Evolutionary conservation across 768 basidiomycete genomes (phyloP), one percentile per base, ranked within the genome.

Genomic region (Chlorophyllum brunneum): DNA sequence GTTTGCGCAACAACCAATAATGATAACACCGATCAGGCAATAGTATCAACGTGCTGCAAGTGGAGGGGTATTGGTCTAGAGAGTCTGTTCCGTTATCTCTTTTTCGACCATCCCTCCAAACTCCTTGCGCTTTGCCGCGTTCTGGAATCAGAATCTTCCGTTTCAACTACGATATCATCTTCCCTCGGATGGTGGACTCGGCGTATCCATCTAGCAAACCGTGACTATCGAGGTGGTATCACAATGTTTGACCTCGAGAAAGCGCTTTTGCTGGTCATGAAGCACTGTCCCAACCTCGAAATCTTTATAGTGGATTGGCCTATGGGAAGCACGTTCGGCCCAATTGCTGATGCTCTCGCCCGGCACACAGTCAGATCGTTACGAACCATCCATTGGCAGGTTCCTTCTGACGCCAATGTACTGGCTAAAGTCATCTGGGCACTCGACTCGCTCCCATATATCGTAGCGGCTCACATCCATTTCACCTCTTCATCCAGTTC

Each of bases 381-480:
- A 16, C 81, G 79, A 8, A 84, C 85, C 0, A 74, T 84, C 0
- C 78, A 82, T 45, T 80, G 83, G 73, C 78, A 76, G 49, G 68
- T 88, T 7, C 79, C 83, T 0, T 22, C 26, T n/a, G 51, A 50
- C 30, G 71, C 72, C 0, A 72, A 77, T 16, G 71, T 77, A 0
- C 65, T 86, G 2, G 70, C 82, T 10, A 86, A 85, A 60, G 75
- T 87, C 4, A 88, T 89, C 38, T 86, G 84, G 83, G 81, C 85
- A 4, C 70, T 91, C 2, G 78, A 81, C 48, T 75, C 79, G 1
- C 75, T 91, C 4, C 81, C 81, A 0, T 66, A 67, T 46, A 69
- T 91, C 34, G 68, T 79, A 6, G 76, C 80, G 2, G 74, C 77
- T 2, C 79, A 81, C 57, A 72, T 91, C 53, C 73, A 80, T 24